phyloP scores from a whole-genome alignment of 495 filamentous ascomycete genomes.

The Lasiosphaeria miniovina region DNA sequence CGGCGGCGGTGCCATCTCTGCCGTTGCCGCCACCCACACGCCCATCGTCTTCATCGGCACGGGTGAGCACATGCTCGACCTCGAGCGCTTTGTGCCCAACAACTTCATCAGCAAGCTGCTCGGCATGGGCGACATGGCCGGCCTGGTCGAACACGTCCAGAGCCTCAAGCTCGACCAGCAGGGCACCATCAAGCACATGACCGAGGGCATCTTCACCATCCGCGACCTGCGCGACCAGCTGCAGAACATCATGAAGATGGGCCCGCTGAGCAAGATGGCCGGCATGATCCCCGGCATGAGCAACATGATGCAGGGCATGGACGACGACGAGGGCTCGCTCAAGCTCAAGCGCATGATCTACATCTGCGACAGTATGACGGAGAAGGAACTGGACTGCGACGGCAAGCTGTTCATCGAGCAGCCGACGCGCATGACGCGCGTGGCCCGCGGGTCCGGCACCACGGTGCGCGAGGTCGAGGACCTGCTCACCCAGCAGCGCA shows the following conservation, averaged over 20 bases:
- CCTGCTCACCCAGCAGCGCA: constrained; percentile 91
- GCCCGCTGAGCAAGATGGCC: constrained; percentile 92
- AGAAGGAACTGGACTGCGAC: constrained; percentile 89
- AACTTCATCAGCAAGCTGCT: constrained; percentile 88
- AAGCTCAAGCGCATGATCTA: constrained; percentile 99
- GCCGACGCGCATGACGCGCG: constrained; percentile 89
- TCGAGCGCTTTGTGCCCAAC: constrained; percentile 88
- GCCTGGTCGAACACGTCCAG: constrained; percentile 95
- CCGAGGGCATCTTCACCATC: constrained; percentile 92
- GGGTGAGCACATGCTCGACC: constrained; percentile 92
- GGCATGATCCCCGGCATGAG: constrained; percentile 97
- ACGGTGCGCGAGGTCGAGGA: constrained; percentile 95
- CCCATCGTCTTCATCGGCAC: constrained; percentile 98
- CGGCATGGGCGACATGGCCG: constrained; percentile 96
- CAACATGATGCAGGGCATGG: constrained; percentile 89
- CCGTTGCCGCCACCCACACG: constrained; percentile 92
- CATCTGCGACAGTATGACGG: constrained; percentile 97
- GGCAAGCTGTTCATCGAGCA: constrained; percentile 92
- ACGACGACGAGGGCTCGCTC: constrained; percentile 88
- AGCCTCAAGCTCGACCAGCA: constrained; percentile 95
- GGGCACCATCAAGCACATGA: constrained; percentile 98
- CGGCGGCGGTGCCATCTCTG: constrained; percentile 96
- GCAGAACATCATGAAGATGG: constrained; percentile 99
- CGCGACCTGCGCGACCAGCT: constrained; percentile 94
- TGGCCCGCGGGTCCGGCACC: constrained; percentile 86